A percentile compares a stretch with the other conserved stretches of the same genome.
Evolutionary conservation across 2,329 filamentous ascomycete genomes (phyloP).

Genomic region (Camillea tinctor): DNA sequence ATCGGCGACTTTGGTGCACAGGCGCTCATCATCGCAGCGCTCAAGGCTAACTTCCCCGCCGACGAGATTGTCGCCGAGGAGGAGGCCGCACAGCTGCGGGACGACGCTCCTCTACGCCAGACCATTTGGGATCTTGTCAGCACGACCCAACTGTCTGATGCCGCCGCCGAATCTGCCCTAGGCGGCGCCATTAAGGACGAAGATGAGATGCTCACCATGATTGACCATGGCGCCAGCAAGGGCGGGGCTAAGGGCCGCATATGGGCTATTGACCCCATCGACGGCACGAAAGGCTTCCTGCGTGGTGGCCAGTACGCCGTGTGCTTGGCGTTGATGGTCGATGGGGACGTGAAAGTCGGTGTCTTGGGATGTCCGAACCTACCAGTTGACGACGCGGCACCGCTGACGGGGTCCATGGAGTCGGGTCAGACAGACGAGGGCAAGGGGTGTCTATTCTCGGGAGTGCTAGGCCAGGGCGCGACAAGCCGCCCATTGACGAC

Average conservation of each 20-base stretch:
- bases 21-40: conserved; percentile 88
- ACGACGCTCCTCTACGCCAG: conserved; percentile 66
- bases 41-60: conserved; percentile 83
- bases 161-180: conserved; percentile 62
- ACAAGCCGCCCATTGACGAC: conserved; percentile 70
- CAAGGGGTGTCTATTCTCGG: conserved; percentile 85
- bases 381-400: conserved; percentile 75
- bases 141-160: conserved; percentile 66
- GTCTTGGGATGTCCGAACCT: conserved; percentile 96
- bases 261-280: conserved; percentile 96
- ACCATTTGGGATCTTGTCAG: conserved; percentile 85
- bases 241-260: conserved; percentile 76
- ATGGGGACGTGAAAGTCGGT: conserved; percentile 90
- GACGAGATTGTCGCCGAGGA: conserved; percentile 96
- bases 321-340: conserved; percentile 86
- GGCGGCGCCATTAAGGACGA: conserved; percentile 67
- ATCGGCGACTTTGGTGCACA: conserved; percentile 98
- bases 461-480: conserved; percentile 76
- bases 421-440: conserved; percentile 71
- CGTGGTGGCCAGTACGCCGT: conserved; percentile 96
- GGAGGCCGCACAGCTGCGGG: conserved; percentile 77
- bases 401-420: conserved; percentile 70
- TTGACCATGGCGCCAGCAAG: conserved; percentile 66
- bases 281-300: conserved; percentile 96
- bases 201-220: conserved; percentile 65